These are phyloP conservation scores for Omphalotus olearius DNA, from an alignment of 1,284 basidiomycete genomes.

Conservation along the genomic window DNA sequence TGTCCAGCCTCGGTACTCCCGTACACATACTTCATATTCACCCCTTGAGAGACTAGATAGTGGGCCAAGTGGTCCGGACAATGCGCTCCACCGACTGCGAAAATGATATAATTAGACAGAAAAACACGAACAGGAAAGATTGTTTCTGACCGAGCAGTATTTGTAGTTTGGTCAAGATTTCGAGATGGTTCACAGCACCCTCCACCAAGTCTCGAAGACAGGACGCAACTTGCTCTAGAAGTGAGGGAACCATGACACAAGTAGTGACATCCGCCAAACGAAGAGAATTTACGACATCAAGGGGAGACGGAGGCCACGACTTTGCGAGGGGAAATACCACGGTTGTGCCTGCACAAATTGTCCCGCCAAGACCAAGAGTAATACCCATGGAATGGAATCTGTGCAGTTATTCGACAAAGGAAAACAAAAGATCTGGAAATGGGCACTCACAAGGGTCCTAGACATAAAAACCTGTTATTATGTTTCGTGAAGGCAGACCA, in stretches of 20 bases:
- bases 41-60: slow-evolving; percentile 10
- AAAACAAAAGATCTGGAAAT: not conserved
- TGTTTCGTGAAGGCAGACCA: slow-evolving; percentile 16
- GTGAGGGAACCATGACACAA: slow-evolving; percentile 15
- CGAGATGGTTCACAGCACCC: not conserved
- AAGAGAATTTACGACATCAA: slow-evolving; percentile 13
- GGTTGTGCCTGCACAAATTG: slow-evolving; percentile 14
- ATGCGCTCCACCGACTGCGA: slow-evolving; percentile 15
- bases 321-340: slow-evolving; percentile 15
- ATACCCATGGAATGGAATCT: slow-evolving; percentile 17
- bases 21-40: slow-evolving; percentile 16
- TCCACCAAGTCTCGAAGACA: slow-evolving; percentile 5
- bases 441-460: slow-evolving; percentile 12
- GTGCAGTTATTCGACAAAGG: not conserved
- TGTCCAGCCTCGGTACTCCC: slow-evolving; percentile 15
- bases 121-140: not conserved
- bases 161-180: slow-evolving; percentile 4
- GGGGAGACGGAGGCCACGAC: slow-evolving; percentile 15
- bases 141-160: slow-evolving; percentile 9
- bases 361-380: slow-evolving; percentile 13
- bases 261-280: slow-evolving; percentile 6
- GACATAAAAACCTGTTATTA: slow-evolving; percentile 15
- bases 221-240: slow-evolving; percentile 13
- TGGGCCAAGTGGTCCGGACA: slow-evolving; percentile 14
- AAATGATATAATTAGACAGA: not conserved